Conservation (phyloP, 768 basidiomycete genomes). For the Baorangia bicolor region DNA sequence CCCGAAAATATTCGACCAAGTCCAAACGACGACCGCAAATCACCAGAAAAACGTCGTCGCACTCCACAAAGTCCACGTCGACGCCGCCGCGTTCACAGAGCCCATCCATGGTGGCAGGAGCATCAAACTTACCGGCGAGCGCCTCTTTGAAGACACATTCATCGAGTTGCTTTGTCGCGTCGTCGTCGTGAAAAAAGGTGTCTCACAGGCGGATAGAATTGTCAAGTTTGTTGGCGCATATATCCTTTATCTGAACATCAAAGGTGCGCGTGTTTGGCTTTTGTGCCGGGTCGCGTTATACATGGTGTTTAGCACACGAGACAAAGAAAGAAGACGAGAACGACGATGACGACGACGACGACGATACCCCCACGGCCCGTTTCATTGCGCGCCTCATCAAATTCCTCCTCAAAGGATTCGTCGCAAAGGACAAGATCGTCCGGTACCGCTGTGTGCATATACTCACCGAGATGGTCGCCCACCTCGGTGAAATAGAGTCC, state of each 20-base stretch:
- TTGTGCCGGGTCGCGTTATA: neutral
- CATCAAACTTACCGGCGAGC: constrained; percentile 70
- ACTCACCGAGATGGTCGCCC: constrained; percentile 76
- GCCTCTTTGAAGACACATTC: constrained; percentile 68
- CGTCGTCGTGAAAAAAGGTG: constrained; percentile 79
- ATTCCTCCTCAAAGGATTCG: constrained; percentile 75
- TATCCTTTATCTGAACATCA: constrained; percentile 70
- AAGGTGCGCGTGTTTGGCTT: constrained; percentile 47
- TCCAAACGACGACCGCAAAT: constrained; percentile 67
- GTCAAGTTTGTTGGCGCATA: constrained; percentile 84
- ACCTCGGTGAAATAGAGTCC: constrained; percentile 85
- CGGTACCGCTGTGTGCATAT: constrained; percentile 77
- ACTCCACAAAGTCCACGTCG: constrained; percentile 73
- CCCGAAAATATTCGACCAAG: constrained; percentile 74
- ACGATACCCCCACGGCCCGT: constrained; percentile 67
- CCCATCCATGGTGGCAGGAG: constrained; percentile 46
- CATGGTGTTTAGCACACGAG: constrained; percentile 36
- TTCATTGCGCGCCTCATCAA: constrained; percentile 67
- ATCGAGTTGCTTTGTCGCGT: constrained; percentile 57
- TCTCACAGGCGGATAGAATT: constrained; percentile 66
- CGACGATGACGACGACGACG: constrained; percentile 52
- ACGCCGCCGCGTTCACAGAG: constrained; percentile 57
- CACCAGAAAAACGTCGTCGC: constrained; percentile 89
- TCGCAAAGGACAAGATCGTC: constrained; percentile 84
- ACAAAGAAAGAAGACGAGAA: constrained; percentile 32